Evolutionary conservation across 139 green algal genomes (phyloP).

Genomic region (Chlamydomonas eustigma): DNA sequence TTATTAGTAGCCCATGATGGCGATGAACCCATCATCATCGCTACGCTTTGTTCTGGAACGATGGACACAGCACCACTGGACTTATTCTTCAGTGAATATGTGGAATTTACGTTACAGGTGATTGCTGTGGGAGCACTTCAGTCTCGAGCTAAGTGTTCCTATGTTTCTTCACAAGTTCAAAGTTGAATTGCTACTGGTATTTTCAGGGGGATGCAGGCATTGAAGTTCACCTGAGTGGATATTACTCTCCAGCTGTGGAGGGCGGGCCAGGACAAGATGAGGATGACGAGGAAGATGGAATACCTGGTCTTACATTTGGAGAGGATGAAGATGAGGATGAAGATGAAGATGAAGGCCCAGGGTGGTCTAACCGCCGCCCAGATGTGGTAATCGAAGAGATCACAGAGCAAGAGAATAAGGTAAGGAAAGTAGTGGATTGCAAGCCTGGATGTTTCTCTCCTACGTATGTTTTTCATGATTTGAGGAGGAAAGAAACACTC

Average conservation of each 20-base stretch:
- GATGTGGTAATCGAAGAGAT: constrained; percentile 59
- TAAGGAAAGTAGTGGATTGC: no score
- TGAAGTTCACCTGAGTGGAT: constrained; percentile 75
- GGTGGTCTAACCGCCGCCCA: constrained; percentile 9
- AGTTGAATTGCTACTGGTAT: not conserved
- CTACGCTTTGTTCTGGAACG: constrained; percentile 51
- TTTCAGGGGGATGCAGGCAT: not conserved
- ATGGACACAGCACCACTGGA: constrained; percentile 61
- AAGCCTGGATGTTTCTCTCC: no score
- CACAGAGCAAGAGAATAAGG: no score
- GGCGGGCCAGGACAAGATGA: constrained; percentile 23
- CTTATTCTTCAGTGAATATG: constrained; percentile 70
- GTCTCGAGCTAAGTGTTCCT: not conserved
- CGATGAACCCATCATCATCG: constrained; percentile 47
- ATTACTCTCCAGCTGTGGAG: constrained; percentile 61
- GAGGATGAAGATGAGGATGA: constrained; percentile 29
- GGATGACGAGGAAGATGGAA: constrained; percentile 39
- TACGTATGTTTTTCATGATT: no score
- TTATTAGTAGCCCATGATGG: constrained; percentile 38
- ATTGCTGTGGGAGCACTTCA: no score
- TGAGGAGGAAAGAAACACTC: no score
- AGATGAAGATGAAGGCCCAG: constrained; percentile 18
- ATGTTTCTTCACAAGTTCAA: no score
- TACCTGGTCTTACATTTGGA: constrained; percentile 20
- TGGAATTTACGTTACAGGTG: constrained; percentile 70